These are phyloP conservation scores for Ogataea thermomethanolica DNA, from an alignment of 805 yeast genomes.

Conservation along the genomic window DNA sequence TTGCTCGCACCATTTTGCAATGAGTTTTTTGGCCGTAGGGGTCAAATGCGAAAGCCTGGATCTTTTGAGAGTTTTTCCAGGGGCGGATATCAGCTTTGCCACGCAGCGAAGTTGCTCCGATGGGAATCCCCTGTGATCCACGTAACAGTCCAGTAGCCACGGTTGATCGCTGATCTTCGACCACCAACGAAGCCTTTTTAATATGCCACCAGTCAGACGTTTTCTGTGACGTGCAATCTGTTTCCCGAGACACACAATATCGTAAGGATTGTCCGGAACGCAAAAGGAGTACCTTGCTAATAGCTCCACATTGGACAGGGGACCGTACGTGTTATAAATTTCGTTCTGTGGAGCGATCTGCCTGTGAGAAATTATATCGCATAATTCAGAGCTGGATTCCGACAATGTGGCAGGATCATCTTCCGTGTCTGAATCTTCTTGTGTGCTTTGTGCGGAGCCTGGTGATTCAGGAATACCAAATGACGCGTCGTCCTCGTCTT, in stretches of 20 bases:
- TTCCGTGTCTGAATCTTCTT: conserved; percentile 14
- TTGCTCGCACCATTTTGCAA: conserved; percentile 9
- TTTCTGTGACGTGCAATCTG: conserved; percentile 32
- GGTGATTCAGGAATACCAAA: background rate
- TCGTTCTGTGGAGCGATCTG: conserved; percentile 51
- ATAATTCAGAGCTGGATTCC: conserved; percentile 31
- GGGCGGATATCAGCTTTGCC: conserved; percentile 32
- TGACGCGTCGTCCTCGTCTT: background rate
- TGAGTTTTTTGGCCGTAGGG: conserved; percentile 5
- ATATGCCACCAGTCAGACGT: conserved; percentile 6
- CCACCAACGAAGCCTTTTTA: conserved; percentile 6
- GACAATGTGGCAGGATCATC: too few relatives aligned
- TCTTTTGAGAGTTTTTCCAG: conserved; percentile 2
- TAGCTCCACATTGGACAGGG: conserved; percentile 59
- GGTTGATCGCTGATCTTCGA: conserved; percentile 3
- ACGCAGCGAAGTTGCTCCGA: conserved; percentile 44
- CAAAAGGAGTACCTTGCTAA: conserved; percentile 80
- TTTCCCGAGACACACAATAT: conserved; percentile 54
- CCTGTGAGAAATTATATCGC: conserved; percentile 59
- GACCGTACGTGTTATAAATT: conserved; percentile 81
- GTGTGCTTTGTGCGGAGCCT: background rate
- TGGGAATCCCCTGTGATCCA: conserved; percentile 47
- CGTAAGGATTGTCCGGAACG: conserved; percentile 49
- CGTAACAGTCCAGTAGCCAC: conserved; percentile 29
- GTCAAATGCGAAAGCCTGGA: conserved; percentile 1